phyloP scores from a whole-genome alignment of 768 basidiomycete species.

The Tulasnella sp. region DNA sequence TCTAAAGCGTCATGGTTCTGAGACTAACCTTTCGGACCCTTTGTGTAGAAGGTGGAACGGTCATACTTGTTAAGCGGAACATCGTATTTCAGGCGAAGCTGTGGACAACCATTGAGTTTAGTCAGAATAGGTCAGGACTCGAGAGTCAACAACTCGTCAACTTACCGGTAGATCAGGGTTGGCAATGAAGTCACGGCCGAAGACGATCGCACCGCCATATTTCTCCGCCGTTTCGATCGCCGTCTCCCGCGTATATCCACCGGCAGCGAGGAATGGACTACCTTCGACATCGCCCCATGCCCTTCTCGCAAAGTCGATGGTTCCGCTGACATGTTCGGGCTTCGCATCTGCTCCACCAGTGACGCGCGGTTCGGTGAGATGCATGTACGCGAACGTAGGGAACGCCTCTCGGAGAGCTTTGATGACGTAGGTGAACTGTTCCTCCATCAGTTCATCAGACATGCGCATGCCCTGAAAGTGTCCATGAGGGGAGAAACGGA shows the following conservation, averaged over 20 bases:
- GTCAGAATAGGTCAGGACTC: too few relatives aligned
- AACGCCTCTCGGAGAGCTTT: constrained; percentile 34
- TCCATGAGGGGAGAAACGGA: constrained; percentile 44
- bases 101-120: background rate
- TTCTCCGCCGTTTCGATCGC: background rate
- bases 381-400: constrained; percentile 40
- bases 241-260: constrained; percentile 1
- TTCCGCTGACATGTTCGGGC: background rate
- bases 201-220: constrained; percentile 6
- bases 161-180: constrained; percentile 8
- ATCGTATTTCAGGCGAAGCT: background rate
- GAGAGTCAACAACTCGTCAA: too few relatives aligned
- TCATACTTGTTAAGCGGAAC: background rate
- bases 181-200: constrained; percentile 1
- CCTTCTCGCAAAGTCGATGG: constrained; percentile 13
- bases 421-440: constrained; percentile 35
- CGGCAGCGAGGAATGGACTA: background rate
- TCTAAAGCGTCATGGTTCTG: too few relatives aligned
- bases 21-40: background rate
- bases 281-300: constrained; percentile 6
- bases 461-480: constrained; percentile 2
- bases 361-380: constrained; percentile 33
- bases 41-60: background rate
- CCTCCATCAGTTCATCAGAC: too few relatives aligned
- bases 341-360: constrained; percentile 7